These are phyloP conservation scores for Saccharomycopsis lassenensis DNA, from an alignment of 805 yeast genomes.

Conservation along the genomic window DNA sequence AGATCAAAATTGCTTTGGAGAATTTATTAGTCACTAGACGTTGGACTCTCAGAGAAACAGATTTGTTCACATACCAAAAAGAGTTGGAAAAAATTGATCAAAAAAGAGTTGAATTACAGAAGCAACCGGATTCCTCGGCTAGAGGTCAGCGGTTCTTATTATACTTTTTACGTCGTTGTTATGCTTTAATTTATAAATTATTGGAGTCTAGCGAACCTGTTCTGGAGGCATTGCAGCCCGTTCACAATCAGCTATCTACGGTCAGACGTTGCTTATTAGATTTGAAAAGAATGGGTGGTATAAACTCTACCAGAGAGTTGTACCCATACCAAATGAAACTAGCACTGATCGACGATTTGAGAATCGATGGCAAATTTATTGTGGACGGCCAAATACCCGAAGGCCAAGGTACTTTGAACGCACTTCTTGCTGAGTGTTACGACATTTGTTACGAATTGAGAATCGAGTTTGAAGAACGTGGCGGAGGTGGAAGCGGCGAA, in stretches of 20 bases:
- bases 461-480: slow-evolving; percentile 61
- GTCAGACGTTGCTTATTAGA: slow-evolving; percentile 85
- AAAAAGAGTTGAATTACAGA: slow-evolving; percentile 51
- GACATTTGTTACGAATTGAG: slow-evolving; percentile 87
- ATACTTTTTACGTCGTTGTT: slow-evolving; percentile 80
- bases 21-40: slow-evolving; percentile 83
- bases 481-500: too few species aligned
- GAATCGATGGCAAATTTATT: slow-evolving; percentile 86
- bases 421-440: slow-evolving; percentile 85
- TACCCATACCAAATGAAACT: slow-evolving; percentile 95
- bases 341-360: slow-evolving; percentile 75
- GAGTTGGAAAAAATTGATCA: slow-evolving; percentile 65
- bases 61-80: slow-evolving; percentile 74
- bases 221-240: slow-evolving; percentile 82
- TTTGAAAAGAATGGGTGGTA: slow-evolving; percentile 86
- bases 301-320: slow-evolving; percentile 75
- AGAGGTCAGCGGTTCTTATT: slow-evolving; percentile 54
- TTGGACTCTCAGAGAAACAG: slow-evolving; percentile 97
- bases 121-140: slow-evolving; percentile 29
- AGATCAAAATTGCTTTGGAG: slow-evolving; percentile 64
- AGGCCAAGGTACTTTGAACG: slow-evolving; percentile 94
- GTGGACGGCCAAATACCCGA: slow-evolving; percentile 88
- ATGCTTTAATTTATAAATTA: slow-evolving; percentile 79
- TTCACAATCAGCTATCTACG: slow-evolving; percentile 88
- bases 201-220: slow-evolving; percentile 93